Conservation (phyloP, 1,284 basidiomycete species). For the Cryptococcus amylolentus region DNA sequence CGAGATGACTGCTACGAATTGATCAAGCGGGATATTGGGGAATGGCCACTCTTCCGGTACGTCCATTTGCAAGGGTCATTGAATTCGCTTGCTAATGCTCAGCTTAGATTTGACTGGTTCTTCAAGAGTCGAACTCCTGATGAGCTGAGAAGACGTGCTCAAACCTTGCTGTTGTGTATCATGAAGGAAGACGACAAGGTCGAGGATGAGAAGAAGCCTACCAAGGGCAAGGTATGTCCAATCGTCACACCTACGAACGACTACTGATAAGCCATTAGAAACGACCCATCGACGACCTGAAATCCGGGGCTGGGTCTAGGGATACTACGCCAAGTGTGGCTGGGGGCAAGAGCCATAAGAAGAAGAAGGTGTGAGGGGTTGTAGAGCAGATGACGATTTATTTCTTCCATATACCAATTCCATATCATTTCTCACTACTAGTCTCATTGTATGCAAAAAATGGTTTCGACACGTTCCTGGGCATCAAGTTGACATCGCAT, state of each 20-base stretch:
- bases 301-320: slow-evolving; percentile 36
- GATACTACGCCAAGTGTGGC: slow-evolving; percentile 41
- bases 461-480: background rate
- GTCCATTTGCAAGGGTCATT: background rate
- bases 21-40: slow-evolving; percentile 93
- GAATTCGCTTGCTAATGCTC: background rate
- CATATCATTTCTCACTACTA: background rate
- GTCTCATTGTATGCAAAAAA: background rate
- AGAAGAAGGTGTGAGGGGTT: slow-evolving; percentile 1
- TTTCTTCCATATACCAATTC: background rate
- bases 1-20: slow-evolving; percentile 89
- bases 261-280: slow-evolving; percentile 33
- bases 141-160: slow-evolving; percentile 85
- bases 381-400: background rate
- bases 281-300: slow-evolving; percentile 50
- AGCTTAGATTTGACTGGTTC: slow-evolving; percentile 83
- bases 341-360: slow-evolving; percentile 1
- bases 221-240: slow-evolving; percentile 41
- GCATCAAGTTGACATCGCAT: too few relatives aligned
- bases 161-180: slow-evolving; percentile 83
- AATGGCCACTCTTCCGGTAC: slow-evolving; percentile 86
- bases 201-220: slow-evolving; percentile 44
- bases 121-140: slow-evolving; percentile 91
- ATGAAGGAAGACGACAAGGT: slow-evolving; percentile 78
- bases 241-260: background rate